phyloP scores from a whole-genome alignment of 1,284 basidiomycete genomes.

The Termitomyces sp. region DNA sequence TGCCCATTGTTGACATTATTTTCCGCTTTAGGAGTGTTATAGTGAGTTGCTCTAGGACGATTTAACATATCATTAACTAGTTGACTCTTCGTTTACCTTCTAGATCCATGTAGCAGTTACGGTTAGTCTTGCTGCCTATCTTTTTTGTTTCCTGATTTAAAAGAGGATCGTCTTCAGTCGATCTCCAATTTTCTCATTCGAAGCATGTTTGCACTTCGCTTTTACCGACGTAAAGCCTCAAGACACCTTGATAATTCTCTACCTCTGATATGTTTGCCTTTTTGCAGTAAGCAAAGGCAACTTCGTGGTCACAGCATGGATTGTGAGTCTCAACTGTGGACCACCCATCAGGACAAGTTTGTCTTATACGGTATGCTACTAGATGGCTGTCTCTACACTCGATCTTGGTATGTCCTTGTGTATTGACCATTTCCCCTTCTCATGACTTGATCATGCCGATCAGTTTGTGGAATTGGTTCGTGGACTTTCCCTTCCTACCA shows the following conservation, averaged over 20 bases:
- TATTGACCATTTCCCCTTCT: background rate
- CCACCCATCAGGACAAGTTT: background rate
- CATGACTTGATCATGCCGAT: background rate
- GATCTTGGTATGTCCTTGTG: conserved; percentile 35
- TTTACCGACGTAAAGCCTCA: conserved; percentile 35
- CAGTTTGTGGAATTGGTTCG: conserved; percentile 39
- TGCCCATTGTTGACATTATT: background rate
- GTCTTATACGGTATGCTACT: background rate
- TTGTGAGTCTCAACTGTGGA: conserved; percentile 24
- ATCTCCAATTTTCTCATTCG: conserved; percentile 43
- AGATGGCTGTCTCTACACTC: conserved; percentile 37
- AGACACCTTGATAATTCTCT: background rate
- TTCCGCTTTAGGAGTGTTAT: conserved; percentile 35
- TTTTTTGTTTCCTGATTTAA: background rate
- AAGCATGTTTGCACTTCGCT: conserved; percentile 38
- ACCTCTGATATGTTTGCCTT: background rate
- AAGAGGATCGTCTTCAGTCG: conserved; percentile 25
- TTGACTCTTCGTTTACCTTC: background rate
- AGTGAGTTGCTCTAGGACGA: conserved; percentile 27
- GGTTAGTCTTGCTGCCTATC: conserved; percentile 24
- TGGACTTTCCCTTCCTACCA: background rate
- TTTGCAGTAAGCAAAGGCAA: conserved; percentile 38
- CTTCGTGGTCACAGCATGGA: conserved; percentile 31
- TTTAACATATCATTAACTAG: background rate
- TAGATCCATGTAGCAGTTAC: conserved; percentile 42